Evolutionary conservation across 2,329 filamentous ascomycete genomes (phyloP).

Genomic region (Pyrenochaeta sp.): DNA sequence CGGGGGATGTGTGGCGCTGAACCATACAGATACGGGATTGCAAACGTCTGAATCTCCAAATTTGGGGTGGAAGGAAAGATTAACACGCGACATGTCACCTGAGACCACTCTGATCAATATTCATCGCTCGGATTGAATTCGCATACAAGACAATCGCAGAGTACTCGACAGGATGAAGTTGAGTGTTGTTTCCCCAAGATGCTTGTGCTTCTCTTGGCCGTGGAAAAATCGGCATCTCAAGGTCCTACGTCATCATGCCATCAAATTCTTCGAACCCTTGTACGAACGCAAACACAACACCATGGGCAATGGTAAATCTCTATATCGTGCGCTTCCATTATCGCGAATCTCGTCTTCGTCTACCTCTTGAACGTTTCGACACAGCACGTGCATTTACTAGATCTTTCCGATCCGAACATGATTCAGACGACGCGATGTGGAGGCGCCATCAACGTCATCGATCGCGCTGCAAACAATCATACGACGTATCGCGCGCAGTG

Average conservation of each 20-base stretch:
- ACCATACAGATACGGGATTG: background rate
- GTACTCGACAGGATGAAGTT: background rate
- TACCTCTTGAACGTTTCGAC: background rate
- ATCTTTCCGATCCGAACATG: background rate
- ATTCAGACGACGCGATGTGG: background rate
- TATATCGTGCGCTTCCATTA: background rate
- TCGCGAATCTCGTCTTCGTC: background rate
- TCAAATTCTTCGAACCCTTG: background rate
- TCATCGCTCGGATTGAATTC: too few species aligned
- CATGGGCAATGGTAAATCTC: background rate
- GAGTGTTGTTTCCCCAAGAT: background rate
- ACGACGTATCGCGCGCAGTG: background rate
- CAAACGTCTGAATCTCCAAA: background rate
- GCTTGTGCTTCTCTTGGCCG: background rate
- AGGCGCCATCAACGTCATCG: slow-evolving; percentile 1
- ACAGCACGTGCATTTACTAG: background rate
- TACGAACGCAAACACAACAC: background rate
- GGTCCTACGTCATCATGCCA: background rate
- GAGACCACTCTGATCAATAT: too few species aligned
- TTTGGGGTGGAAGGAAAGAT: background rate
- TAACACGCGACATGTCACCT: background rate
- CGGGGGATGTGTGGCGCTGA: too few species aligned
- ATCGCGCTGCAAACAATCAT: background rate
- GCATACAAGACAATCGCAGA: too few species aligned
- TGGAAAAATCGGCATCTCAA: background rate